Conservation (phyloP, 176 grass and related monocot species). For the Urochloa ruziziensis region DNA sequence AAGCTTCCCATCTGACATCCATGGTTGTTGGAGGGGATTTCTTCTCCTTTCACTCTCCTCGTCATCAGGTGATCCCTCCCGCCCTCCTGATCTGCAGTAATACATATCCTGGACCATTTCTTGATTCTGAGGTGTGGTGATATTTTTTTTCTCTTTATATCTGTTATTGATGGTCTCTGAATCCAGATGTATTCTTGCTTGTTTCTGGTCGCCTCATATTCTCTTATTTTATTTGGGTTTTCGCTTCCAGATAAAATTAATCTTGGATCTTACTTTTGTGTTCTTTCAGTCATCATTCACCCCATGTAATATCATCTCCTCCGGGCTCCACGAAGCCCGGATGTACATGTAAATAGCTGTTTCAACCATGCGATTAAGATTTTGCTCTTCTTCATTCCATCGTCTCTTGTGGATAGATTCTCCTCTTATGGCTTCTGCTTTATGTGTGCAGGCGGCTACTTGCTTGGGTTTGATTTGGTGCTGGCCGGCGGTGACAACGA, state of each 20-base stretch:
- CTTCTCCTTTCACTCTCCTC: neutral
- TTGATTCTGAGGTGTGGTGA: neutral
- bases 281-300: neutral
- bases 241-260: neutral
- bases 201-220: neutral
- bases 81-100: neutral
- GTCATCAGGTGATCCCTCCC: neutral
- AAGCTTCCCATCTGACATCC: neutral
- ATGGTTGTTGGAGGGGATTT: neutral
- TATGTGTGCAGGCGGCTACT: neutral
- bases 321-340: neutral
- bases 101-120: neutral
- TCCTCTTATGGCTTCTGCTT: neutral
- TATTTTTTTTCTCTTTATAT: neutral
- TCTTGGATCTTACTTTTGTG: neutral
- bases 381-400: neutral
- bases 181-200: neutral
- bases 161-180: too few species aligned
- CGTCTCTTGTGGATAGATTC: neutral
- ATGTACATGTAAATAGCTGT: too few species aligned
- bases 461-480: neutral
- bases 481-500: constrained; percentile 15
- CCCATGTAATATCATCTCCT: neutral
- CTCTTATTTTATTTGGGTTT: neutral
- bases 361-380: neutral